Conservation (phyloP, 225 moss, liverwort and hornwort genomes). For the Neckera pumila region DNA sequence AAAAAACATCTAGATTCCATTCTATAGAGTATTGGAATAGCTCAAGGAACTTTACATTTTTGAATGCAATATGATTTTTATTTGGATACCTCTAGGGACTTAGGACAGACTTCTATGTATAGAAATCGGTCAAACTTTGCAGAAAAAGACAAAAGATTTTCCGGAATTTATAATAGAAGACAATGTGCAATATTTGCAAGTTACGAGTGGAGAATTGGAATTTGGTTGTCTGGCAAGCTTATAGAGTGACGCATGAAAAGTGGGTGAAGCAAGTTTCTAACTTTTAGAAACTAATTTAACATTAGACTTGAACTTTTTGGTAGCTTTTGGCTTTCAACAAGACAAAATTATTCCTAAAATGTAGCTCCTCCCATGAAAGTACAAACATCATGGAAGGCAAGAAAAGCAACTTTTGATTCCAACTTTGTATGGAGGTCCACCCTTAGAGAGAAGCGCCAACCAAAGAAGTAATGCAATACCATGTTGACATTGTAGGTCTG, state of each 20-base stretch:
- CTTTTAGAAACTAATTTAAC: not conserved
- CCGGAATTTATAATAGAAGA: accelerated
- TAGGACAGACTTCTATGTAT: accelerated
- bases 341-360: not conserved
- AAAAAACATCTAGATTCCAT: not conserved
- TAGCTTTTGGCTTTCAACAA: no score
- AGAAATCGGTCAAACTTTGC: not conserved
- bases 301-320: not conserved
- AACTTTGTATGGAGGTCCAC: no score
- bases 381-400: not conserved
- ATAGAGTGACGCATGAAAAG: not conserved
- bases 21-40: accelerated
- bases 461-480: no score
- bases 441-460: no score
- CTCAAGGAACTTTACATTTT: not conserved
- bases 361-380: not conserved
- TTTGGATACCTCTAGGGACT: accelerated
- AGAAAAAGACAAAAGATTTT: not conserved
- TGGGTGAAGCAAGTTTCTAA: not conserved
- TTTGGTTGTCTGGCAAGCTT: not conserved
- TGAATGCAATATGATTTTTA: not conserved
- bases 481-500: no score
- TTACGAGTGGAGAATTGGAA: not conserved
- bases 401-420: not conserved
- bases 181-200: not conserved